Evolutionary conservation across 305 asterid species (phyloP).

Genomic region (Fraxinus albicans): DNA sequence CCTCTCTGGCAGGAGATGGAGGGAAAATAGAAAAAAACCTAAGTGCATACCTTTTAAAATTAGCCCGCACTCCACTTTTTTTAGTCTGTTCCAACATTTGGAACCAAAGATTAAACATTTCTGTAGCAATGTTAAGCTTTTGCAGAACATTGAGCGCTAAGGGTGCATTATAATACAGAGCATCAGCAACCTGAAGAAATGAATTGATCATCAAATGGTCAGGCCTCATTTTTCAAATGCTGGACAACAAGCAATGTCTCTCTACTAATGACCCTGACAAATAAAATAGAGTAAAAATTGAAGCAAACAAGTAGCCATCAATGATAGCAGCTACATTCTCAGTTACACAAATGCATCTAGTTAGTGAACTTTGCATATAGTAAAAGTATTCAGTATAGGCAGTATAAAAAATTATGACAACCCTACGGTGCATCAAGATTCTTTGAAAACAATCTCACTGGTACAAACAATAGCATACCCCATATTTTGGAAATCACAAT

Average conservation of each 20-base stretch:
- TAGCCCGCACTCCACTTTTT: slow-evolving; percentile 67
- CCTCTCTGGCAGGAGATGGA: slow-evolving; percentile 4
- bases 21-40: slow-evolving; percentile 8
- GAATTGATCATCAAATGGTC: neutral
- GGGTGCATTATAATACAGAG: slow-evolving; percentile 82
- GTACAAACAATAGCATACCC: neutral
- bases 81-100: slow-evolving; percentile 86
- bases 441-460: neutral
- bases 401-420: neutral
- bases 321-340: slow-evolving; percentile 2
- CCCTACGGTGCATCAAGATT: neutral
- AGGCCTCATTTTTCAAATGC: slow-evolving; percentile 7
- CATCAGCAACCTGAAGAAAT: slow-evolving; percentile 70
- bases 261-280: neutral
- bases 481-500: neutral
- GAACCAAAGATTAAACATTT: slow-evolving; percentile 93
- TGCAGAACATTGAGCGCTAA: slow-evolving; percentile 72
- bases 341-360: neutral
- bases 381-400: neutral
- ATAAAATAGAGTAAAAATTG: neutral
- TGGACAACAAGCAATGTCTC: slow-evolving; percentile 4
- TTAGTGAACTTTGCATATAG: neutral
- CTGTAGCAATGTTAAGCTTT: slow-evolving; percentile 83
- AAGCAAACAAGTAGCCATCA: neutral
- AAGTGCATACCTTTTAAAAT: slow-evolving; percentile 66